Percentiles rank a stretch among this genome's conserved stretches.
Evolutionary conservation across 192 early-diverging fungal genomes (phyloP).

Genomic region (Rhizoclosmatium sp.): DNA sequence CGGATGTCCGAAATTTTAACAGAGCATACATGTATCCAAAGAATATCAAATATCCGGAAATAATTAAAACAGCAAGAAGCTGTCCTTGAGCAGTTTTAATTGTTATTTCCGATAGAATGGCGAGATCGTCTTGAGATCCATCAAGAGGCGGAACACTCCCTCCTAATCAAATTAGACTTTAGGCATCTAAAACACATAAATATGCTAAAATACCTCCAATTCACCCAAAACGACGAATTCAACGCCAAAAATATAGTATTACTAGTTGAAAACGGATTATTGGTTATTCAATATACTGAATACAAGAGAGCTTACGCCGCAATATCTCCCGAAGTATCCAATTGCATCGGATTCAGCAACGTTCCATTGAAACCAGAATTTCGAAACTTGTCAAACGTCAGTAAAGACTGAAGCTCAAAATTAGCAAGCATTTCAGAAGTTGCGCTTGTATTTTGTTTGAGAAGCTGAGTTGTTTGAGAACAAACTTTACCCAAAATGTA

Average conservation of each 20-base stretch:
- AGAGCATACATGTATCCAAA: not conserved
- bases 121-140: not conserved
- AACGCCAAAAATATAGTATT: not conserved
- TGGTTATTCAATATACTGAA: not conserved
- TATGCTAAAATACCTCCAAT: not conserved
- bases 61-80: not conserved
- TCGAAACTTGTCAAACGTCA: not conserved
- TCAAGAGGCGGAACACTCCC: not conserved
- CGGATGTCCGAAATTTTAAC: not conserved
- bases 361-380: slow-evolving; percentile 17
- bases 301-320: not conserved
- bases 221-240: not conserved
- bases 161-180: no score
- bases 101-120: not conserved
- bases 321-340: slow-evolving; percentile 1
- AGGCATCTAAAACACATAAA: not conserved
- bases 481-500: no score
- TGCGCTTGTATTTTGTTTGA: not conserved
- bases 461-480: not conserved
- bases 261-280: not conserved
- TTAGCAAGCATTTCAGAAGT: not conserved
- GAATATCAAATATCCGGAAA: not conserved
- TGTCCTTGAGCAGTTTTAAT: not conserved
- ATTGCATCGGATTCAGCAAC: slow-evolving; percentile 2
- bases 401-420: not conserved